A percentile compares a stretch with the other conserved stretches of the same genome.
phyloP scores from a whole-genome alignment of 768 basidiomycete species.

The Obba rivulosa region DNA sequence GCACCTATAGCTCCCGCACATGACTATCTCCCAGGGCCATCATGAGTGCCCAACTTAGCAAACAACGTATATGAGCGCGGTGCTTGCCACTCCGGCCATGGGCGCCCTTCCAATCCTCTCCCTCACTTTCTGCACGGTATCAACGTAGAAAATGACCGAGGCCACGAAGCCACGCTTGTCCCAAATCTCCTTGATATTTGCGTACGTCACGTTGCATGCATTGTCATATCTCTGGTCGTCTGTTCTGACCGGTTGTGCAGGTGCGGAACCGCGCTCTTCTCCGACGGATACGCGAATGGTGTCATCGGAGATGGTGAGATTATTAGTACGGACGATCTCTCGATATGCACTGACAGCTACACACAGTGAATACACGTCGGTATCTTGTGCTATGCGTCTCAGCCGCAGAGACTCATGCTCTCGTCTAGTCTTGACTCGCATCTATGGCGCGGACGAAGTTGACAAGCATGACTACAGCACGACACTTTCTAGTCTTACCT shows the following conservation, averaged over 20 bases:
- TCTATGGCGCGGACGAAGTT: constrained; percentile 60
- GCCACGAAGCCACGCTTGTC: constrained; percentile 22
- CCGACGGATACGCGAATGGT: constrained; percentile 82
- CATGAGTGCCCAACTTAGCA: not conserved
- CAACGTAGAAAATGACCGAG: constrained; percentile 3
- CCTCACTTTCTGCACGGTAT: not conserved
- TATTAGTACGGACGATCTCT: constrained; percentile 10
- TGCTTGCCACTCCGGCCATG: too few species aligned
- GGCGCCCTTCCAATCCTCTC: not conserved
- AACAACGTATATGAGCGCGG: not conserved
- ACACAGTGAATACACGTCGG: constrained; percentile 69
- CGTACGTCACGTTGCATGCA: constrained; percentile 47
- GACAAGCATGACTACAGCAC: constrained; percentile 52
- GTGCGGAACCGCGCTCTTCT: constrained; percentile 85
- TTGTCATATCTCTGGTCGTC: not conserved
- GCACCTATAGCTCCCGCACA: not conserved
- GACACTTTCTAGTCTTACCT: constrained; percentile 63
- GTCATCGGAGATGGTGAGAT: constrained; percentile 73
- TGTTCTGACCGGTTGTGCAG: constrained; percentile 28
- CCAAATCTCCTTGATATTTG: constrained; percentile 80
- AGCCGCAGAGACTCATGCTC: constrained; percentile 6
- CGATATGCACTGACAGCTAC: too few species aligned
- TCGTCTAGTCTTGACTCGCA: constrained; percentile 54
- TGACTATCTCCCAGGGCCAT: not conserved
- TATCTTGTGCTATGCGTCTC: constrained; percentile 1